A percentile compares a stretch with the other conserved stretches of the same genome.
Evolutionary conservation across 2,329 filamentous ascomycete genomes (phyloP).

Genomic region (Seiridium cupressi): DNA sequence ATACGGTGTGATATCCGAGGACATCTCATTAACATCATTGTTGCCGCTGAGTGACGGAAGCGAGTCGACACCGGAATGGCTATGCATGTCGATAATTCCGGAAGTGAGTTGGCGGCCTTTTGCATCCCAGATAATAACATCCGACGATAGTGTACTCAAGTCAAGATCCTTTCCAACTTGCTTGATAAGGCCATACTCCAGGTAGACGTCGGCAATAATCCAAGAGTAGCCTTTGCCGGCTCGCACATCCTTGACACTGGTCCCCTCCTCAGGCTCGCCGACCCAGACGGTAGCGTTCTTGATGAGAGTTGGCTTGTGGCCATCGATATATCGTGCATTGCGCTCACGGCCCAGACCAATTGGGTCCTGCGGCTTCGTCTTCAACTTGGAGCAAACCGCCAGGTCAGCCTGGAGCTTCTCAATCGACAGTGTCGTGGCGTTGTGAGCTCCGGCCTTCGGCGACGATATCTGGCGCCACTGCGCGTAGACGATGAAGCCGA

Average conservation of each 20-base stretch:
- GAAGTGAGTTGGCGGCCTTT: conserved; percentile 60
- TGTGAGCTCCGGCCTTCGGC: background rate
- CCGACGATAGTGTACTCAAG: conserved; percentile 37
- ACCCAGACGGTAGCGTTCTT: conserved; percentile 67
- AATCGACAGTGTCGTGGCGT: conserved; percentile 39
- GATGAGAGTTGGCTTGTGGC: conserved; percentile 60
- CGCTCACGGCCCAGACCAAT: conserved; percentile 53
- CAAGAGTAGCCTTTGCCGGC: conserved; percentile 60
- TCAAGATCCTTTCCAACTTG: conserved; percentile 38
- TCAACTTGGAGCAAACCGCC: conserved; percentile 54
- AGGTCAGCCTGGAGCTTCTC: conserved; percentile 53
- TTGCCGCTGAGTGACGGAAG: conserved; percentile 55
- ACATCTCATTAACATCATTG: conserved; percentile 63
- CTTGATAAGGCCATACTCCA: conserved; percentile 61
- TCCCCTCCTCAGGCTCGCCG: conserved; percentile 56
- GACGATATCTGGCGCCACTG: conserved; percentile 43
- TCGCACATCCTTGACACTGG: conserved; percentile 50
- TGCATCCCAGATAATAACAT: conserved; percentile 54
- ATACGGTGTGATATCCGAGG: conserved; percentile 64
- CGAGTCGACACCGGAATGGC: conserved; percentile 59
- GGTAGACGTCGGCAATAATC: conserved; percentile 57
- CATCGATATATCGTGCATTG: conserved; percentile 60
- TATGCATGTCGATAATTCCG: conserved; percentile 73
- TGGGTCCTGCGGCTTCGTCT: conserved; percentile 53
- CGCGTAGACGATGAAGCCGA: conserved; percentile 50